Evolutionary conservation across 2,329 filamentous ascomycete genomes (phyloP), one percentile per base, ranked within the genome.

Genomic region (Ceratocystis papillata): DNA sequence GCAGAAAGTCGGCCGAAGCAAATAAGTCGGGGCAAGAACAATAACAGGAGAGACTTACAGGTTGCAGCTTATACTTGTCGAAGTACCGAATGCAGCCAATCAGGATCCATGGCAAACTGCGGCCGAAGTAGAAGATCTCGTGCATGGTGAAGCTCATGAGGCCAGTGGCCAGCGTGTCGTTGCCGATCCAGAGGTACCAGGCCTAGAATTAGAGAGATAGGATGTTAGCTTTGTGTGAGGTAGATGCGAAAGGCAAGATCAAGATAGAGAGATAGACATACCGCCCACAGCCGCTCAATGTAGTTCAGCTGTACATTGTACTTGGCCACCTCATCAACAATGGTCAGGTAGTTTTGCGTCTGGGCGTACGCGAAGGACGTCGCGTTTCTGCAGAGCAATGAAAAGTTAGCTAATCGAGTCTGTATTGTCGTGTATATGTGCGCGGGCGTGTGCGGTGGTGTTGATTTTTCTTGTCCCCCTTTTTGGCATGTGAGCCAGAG

Each of bases 111-210:
- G 94, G 94, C 68, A 97, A 74, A 72, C 80, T 88, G 71, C 94
- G 87, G 72, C 94, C 94, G 73, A 97, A 99, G 81, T 99, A 99
- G 73, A 99, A 83, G 50, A 85, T 65, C 77, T 99, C 94, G 80
- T 99, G 94, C 84, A 97, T 90, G 71, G 87, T 78, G 76, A 99
- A 99, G 72, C 91, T 96, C 89, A 97, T 88, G 79, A 99, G 94
- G 68, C 94, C 94, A 2, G 94, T 99, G 68, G 94, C 94, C 69
- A 99, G 86, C 65, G 89, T 87, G 78, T 99, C 94, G 76, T 99
- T 99, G 76, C 96, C 90, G 88, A 97, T 96, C 83, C 87, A 99
- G 17, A 93, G 84, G 76, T 99, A 99, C 93, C 91, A 97, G 50
- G 91, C 86, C 77, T 85, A 62, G 22, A 41, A 8, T 22, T 2